Evolutionary conservation across 2,329 filamentous ascomycete species (phyloP), one percentile per base, ranked within the genome.

Genomic region (Botryotinia globosa): DNA sequence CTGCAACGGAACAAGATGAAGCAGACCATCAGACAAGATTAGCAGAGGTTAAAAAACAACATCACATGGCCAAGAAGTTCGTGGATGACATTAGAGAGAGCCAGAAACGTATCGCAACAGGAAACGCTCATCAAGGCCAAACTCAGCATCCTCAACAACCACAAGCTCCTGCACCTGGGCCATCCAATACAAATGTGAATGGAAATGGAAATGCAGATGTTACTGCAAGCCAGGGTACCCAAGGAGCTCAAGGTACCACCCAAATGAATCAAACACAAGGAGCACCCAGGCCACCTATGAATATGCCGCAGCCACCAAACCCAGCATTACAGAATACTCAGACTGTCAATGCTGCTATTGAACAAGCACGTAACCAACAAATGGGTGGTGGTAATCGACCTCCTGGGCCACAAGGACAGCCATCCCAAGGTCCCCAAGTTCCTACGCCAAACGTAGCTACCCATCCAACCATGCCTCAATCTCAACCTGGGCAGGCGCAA

Each of bases 51-150:
- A 79, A 84, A 25, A 88, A 86, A 74, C 74, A 81, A 14, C 83
- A 87, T 74, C 78, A 78, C 0, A 85, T 87, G 3, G 85, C 86
- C 0, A 82, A 84, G 37, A 82, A 81, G 32, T 87, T 85, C 76
- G 83, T 87, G 4, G 84, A 85, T 22, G 79, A 76, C 8, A 84
- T 88, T 59, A 81, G 86, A 5, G 84, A 84, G 71, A 71, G 77
- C 32, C 80, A 81, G 71, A 54, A 76, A 58, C 77, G 76, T 79
- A 20, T 75, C 76, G 16, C 75, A 45, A 9, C 20, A 39, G 61
- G 54, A 65, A 72, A 72, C 10, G 9, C 48, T 32, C 65, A 67
- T 39, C 64, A 67, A 42, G 65, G 65, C 4, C 65, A 67, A 54
- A 34, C 22, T 29, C 64, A 67, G 45, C 45, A 67, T 56, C 48